Evolutionary conservation across 345 rosid species (phyloP), one percentile per base, ranked within the genome.

Genomic region (Eucalyptus shirleyi): DNA sequence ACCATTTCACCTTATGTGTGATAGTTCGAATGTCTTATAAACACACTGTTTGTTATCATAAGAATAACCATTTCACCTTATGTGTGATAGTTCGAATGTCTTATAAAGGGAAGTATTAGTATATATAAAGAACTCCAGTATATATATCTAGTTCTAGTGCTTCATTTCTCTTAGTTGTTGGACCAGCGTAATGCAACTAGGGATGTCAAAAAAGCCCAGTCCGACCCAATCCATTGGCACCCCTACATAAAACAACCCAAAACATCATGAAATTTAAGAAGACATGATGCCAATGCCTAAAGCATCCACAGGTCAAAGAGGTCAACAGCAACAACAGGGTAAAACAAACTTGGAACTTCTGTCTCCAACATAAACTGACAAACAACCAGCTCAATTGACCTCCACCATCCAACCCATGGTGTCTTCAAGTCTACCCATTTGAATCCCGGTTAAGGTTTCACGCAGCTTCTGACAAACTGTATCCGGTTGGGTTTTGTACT

Each of bases 391-490:
- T 91, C 88, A 95, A 60, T 91, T 89, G 50, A 94, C 90, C 88
- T 87, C 89, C 69, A 96, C 55, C 30, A 88, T 90, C 96, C 96
- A 95, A 47, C 93, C 92, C 91, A 89, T 93, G n/a, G 92, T 92
- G 91, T 95, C 96, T 86, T 93, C 93, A 86, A 93, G 77, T n/a
- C 89, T 49, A 87, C 97, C 95, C 45, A 87, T 93, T 90, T 96
- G 95, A 89, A 95, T 93, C 69, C 95, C 95, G 1, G 91, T 90
- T 26, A 94, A 92, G 55, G 83, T 89, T 37, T 91, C 87, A 62
- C 72, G 86, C 82, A 93, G 92, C 88, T 93, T 90, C 19, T 89
- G 85, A 5, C 92, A 89, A 50, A 92, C 91, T n/a, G 92, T 23
- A 17, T 88, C 94, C 34, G 87, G 92, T 87, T 91, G 92, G 47